Evolutionary conservation across 495 filamentous ascomycete species (phyloP), one percentile per base, ranked within the genome.

Genomic region (Podospora sp.): DNA sequence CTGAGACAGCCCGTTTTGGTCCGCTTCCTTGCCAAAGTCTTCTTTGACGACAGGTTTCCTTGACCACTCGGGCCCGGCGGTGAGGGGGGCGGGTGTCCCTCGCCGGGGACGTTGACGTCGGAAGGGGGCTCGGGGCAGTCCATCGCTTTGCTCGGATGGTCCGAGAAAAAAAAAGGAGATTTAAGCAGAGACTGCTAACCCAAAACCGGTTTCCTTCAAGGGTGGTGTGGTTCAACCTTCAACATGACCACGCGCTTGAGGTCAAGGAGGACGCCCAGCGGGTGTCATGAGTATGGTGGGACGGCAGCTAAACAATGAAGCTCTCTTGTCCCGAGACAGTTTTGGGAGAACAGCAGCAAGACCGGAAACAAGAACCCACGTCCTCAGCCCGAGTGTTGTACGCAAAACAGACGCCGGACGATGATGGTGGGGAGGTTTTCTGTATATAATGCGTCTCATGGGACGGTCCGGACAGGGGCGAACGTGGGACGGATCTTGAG

Each of bases 1-100:
- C 92, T 99, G 66, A 99, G 82, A 78, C 95, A 99, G 25, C 95
- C 95, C 1, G 95, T 97, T 80, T 99, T 99, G 49, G 95, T 97
- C 72, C 95, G 86, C 76, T 92, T 97, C 71, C 90, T 83, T n/a
- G 77, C 77, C 14, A 72, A 49, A 12, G 70, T 36, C 63, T 76
- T 82, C 62, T 76, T 80, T 4, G 72, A 64, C 51, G 64, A 66
- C 40, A 69, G 64, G 49, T 78, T 75, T n/a, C 73, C 76, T 16
- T 75, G 67, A 60, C 68, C 46, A 24, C 59, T 60, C 14, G 62
- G 12, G 21, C 20, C 66, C 22, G 62, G 64, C 22, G 71, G 59
- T 11, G 71, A 40, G 12, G 29, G 40, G 2, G 67, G 62, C 16
- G 67, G 68, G 40, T 72, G 50, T 27, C 72, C 60, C 49, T 72